Base-by-base conservation (phyloP, 1,284 basidiomycete genomes). In the Neotropicomus parvogracilis region DNA sequence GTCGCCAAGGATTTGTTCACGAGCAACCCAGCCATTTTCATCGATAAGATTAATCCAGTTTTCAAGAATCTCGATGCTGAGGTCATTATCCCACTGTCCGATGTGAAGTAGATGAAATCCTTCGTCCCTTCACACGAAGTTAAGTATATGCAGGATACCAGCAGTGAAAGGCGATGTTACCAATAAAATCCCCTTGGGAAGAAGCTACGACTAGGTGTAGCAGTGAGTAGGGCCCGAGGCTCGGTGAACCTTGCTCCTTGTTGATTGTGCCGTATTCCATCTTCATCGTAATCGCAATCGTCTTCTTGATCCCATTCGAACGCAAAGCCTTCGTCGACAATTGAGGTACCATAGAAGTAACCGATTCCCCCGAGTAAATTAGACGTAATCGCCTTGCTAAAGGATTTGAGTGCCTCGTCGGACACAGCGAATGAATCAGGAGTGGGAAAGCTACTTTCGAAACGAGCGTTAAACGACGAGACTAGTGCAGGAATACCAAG, bases 161-260 rank as follows among this genome's bases (percentile, higher is more conserved):
- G 17, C 21, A n/a, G 19, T 32, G 10, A 46, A 37, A 49, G 11
- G 7, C 4, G 4, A 33, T 28, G 6, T 32, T 64, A 88, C 91
- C 94, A 97, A 68, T 97, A 97, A 66, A 97, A 97, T 19, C 94
- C 94, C 65, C 94, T 78, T 2, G 94, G 94, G 75, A 97, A 97
- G 74, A 97, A 95, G 57, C 90, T 93, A 40, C 95, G 79, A 64
- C 91, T 94, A 1, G 94, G 94, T 0, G 94, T 97, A 0, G 91
- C 94, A 6, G 94, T 95, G 54, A 95, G 71, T n/a, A 97, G 71
- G 24, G 81, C 79, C 48, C 74, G 81, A 8, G 88, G 83, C 39
- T 88, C 83, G 6, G 87, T 90, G 50, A 91, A 59, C 44, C 75
- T 77, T 5, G 90, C 79, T 16, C 83, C 85, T 20, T 64, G 66